Evolutionary conservation across 345 rosid species (phyloP), one percentile per base, ranked within the genome.

Genomic region (Raphanus raphanistrum): DNA sequence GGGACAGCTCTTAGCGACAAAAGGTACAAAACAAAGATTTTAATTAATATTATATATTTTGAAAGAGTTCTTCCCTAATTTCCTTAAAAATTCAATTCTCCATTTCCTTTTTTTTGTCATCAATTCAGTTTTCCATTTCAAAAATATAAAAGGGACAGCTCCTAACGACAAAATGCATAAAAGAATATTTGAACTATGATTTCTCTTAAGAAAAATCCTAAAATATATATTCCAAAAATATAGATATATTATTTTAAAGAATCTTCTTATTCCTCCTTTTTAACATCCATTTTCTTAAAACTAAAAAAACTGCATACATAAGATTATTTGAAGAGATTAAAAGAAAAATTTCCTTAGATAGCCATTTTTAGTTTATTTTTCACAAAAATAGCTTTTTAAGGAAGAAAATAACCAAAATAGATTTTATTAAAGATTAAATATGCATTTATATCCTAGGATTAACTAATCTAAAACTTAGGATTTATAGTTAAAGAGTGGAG

Each of bases 91-190:
- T 67, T 43, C 43, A 55, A 0, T 27, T 10, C 55, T 66, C 65
- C 10, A 41, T 13, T 17, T 58, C 21, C 21, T 21, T 21, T 21
- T 21, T 21, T 21, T 21, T 21, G 21, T 21, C 21, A 21, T 21
- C 21, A 27, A 75, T 67, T 43, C 43, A 55, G 0, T 27, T 10
- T 66, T 66, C 65, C 10, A 41, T 13, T 17, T 58, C 21, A 58
- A 31, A 73, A 16, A 9, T 69, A 11, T 48, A 6, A 76, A 63
- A 77, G 45, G 41, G 81, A 71, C 76, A 71, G 8, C 68, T 66
- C 76, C 68, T 66, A 43, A n/a, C 32, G 72, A 72, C 76, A 77
- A 71, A 71, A 71, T 58, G 66, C 60, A 71, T 55, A 70, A 55
- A 52, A 50, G 57, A 52, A 52, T 52, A 52, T 52, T 16, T 52